These are phyloP conservation scores for Patellaria atrata DNA, from an alignment of 495 filamentous ascomycete species.

Conservation along the genomic window DNA sequence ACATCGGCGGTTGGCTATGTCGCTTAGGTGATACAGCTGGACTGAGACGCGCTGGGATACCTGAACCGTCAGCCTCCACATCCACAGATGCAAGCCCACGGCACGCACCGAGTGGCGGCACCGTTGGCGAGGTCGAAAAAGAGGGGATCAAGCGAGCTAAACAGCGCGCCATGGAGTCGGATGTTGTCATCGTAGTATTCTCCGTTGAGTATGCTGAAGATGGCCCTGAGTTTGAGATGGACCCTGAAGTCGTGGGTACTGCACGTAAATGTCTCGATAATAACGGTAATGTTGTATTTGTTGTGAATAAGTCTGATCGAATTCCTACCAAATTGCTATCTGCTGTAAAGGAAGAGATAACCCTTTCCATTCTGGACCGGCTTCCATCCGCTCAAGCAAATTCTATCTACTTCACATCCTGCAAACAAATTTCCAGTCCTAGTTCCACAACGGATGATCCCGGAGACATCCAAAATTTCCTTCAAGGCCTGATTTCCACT, in stretches of 20 bases:
- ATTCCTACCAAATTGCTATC: constrained; percentile 24
- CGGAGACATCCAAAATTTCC: constrained; percentile 53
- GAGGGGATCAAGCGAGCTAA: constrained; percentile 86
- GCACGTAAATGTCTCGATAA: constrained; percentile 38
- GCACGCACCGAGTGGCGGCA: neutral
- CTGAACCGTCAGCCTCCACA: constrained; percentile 1
- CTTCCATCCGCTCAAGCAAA: constrained; percentile 28
- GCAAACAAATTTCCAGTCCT: constrained; percentile 29
- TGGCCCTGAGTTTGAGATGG: constrained; percentile 31
- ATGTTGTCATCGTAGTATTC: constrained; percentile 71
- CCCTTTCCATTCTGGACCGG: constrained; percentile 16
- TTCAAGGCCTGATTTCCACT: constrained; percentile 46
- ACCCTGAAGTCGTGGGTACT: constrained; percentile 44
- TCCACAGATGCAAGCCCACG: neutral
- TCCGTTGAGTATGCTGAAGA: constrained; percentile 42
- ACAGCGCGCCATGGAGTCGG: constrained; percentile 63
- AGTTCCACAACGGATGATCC: constrained; percentile 30
- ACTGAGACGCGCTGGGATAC: constrained; percentile 36
- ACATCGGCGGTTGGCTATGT: constrained; percentile 78
- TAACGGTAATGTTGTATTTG: constrained; percentile 50
- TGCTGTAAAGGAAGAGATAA: constrained; percentile 22
- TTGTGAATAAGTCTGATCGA: constrained; percentile 71
- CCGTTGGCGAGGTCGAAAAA: constrained; percentile 59
- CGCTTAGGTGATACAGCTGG: constrained; percentile 88
- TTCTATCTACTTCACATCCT: constrained; percentile 55